Evolutionary conservation across 805 yeast species (phyloP).

Genomic region (Zygoascus ofunaensis): DNA sequence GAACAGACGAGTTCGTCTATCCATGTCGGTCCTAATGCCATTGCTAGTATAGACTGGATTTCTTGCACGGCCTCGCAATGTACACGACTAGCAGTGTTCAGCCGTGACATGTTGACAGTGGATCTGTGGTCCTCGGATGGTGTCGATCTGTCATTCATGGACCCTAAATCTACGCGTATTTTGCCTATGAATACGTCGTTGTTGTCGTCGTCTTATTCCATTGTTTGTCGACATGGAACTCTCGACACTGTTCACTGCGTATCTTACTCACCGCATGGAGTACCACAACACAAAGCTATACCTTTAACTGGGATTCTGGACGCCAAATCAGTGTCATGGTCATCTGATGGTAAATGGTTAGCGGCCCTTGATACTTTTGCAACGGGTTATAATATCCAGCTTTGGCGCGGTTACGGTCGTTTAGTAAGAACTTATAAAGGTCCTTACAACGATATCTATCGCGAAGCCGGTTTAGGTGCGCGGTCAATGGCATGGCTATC

Average conservation of each 20-base stretch:
- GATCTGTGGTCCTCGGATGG: slow-evolving; percentile 18
- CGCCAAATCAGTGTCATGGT: slow-evolving; percentile 14
- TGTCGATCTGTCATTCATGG: slow-evolving; percentile 10
- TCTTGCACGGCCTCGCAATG: slow-evolving; percentile 9
- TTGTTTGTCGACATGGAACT: slow-evolving; percentile 10
- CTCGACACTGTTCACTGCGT: slow-evolving; percentile 10
- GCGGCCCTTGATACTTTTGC: slow-evolving; percentile 15
- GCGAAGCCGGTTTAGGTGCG: slow-evolving; percentile 9
- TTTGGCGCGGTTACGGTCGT: slow-evolving; percentile 15
- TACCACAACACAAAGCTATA: neutral
- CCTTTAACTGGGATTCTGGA: slow-evolving; percentile 11
- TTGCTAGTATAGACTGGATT: slow-evolving; percentile 13
- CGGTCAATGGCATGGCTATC: slow-evolving; percentile 9
- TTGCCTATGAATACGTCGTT: neutral
- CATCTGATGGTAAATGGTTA: slow-evolving; percentile 14
- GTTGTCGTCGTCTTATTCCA: slow-evolving; percentile 5
- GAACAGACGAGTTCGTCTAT: slow-evolving; percentile 6
- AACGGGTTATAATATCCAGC: slow-evolving; percentile 12
- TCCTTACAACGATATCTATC: neutral
- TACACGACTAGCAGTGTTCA: slow-evolving; percentile 12
- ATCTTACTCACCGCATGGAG: neutral
- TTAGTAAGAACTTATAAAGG: slow-evolving; percentile 10
- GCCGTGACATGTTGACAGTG: slow-evolving; percentile 5
- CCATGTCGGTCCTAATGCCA: slow-evolving; percentile 9
- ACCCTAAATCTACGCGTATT: slow-evolving; percentile 9